Percentiles rank a stretch among this genome's conserved stretches.
These are phyloP conservation scores for Aspergillus tamarii DNA, from an alignment of 2,329 filamentous ascomycete genomes.

Conservation along the genomic window DNA sequence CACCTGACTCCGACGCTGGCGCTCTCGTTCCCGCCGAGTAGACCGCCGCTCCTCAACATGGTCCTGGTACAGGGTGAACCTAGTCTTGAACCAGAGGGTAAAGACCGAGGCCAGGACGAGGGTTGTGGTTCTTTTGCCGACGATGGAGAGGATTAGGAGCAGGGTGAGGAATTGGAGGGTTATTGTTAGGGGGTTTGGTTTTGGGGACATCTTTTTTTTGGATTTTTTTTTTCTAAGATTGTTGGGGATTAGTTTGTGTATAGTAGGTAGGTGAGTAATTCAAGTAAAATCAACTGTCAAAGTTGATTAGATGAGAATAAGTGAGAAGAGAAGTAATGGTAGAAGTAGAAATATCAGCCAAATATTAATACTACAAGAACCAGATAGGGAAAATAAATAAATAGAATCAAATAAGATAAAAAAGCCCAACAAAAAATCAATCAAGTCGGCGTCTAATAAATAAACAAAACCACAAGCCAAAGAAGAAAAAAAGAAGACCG, in stretches of 20 bases:
- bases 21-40: constrained; percentile 2
- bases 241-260: neutral
- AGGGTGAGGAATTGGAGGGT: neutral
- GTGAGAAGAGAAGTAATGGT: neutral
- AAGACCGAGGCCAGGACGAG: constrained; percentile 18
- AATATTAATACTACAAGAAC: neutral
- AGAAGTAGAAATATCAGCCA: neutral
- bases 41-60: neutral
- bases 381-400: no score
- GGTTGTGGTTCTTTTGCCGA: neutral
- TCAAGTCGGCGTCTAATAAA: no score
- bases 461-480: no score
- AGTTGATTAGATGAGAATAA: neutral
- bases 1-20: neutral
- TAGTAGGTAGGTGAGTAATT: neutral
- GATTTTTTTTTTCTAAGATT: neutral
- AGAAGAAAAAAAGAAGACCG: neutral
- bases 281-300: neutral
- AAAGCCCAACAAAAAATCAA: no score
- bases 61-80: neutral
- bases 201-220: neutral
- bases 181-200: neutral
- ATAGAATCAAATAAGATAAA: no score
- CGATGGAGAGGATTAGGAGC: neutral
- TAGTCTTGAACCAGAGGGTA: constrained; percentile 25